Conservation (phyloP, 139 green algal species). For the Eudorina sp. region DNA sequence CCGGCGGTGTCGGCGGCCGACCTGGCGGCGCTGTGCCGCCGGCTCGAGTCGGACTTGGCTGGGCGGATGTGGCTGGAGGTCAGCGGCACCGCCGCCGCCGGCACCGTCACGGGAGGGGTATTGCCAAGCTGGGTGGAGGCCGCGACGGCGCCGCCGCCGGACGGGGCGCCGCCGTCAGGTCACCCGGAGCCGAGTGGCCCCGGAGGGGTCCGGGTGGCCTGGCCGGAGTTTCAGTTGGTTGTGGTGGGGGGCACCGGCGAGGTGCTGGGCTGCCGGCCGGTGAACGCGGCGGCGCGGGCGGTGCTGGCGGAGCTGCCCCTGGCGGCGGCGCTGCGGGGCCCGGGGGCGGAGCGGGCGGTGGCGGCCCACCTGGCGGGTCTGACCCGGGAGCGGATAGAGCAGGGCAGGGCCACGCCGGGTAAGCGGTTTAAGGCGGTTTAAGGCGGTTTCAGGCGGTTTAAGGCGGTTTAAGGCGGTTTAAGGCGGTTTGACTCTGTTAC, state of each 20-base stretch:
- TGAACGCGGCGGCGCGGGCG: not conserved
- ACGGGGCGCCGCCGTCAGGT: too few species aligned
- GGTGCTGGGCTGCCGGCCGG: slow-evolving; percentile 29
- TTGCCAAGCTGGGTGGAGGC: not conserved
- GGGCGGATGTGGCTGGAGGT: slow-evolving; percentile 36
- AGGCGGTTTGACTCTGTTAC: too few species aligned
- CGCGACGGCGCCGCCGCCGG: not conserved
- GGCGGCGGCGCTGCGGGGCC: slow-evolving; percentile 30
- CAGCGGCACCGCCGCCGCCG: not conserved
- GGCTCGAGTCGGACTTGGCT: not conserved
- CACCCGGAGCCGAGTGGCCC: too few species aligned
- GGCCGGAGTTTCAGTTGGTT: slow-evolving; percentile 35
- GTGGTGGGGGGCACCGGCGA: not conserved
- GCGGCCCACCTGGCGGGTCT: not conserved
- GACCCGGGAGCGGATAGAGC: slow-evolving; percentile 13
- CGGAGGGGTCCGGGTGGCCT: not conserved
- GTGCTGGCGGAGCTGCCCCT: slow-evolving; percentile 13
- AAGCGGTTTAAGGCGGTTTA: too few species aligned
- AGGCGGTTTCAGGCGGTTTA: too few species aligned
- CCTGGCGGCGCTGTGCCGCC: slow-evolving; percentile 10
- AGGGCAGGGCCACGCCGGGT: slow-evolving; percentile 31
- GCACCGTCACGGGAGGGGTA: not conserved
- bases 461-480: too few species aligned
- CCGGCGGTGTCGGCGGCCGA: not conserved
- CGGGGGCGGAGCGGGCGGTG: slow-evolving; percentile 14